Evolutionary conservation across 345 rosid genomes (phyloP).

Genomic region (Euphorbia lathyris): DNA sequence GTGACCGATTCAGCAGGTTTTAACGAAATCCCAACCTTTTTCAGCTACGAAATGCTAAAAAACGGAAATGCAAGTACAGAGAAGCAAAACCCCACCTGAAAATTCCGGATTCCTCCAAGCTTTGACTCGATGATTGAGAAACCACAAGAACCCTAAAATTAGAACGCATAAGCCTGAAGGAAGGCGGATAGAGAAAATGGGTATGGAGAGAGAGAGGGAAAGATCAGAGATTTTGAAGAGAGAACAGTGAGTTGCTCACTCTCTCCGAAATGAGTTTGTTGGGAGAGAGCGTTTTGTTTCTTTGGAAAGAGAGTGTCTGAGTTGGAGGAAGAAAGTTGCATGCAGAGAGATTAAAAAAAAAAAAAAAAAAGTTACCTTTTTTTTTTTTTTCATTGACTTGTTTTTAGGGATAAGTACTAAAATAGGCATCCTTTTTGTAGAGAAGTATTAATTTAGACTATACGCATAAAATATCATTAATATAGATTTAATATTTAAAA

Average conservation of each 20-base stretch:
- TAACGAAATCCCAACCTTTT: constrained; percentile 1
- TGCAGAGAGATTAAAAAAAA: constrained; percentile 6
- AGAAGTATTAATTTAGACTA: no score
- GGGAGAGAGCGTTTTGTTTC: background rate
- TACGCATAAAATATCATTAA: no score
- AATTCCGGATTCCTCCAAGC: background rate
- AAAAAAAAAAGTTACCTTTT: background rate
- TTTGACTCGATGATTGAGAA: background rate
- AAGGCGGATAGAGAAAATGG: constrained; percentile 2
- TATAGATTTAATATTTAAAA: no score
- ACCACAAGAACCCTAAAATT: background rate
- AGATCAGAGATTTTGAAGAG: background rate
- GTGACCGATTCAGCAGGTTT: background rate
- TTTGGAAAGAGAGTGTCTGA: background rate
- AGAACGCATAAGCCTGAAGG: no score
- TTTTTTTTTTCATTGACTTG: background rate
- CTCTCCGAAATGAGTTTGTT: background rate
- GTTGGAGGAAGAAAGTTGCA: background rate
- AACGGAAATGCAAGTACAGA: background rate
- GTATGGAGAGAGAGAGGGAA: background rate
- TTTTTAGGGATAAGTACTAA: no score
- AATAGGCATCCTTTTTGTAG: no score
- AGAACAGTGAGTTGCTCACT: background rate
- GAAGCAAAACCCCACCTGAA: constrained; percentile 4
- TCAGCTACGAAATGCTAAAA: constrained; percentile 3